Evolutionary conservation across 2,329 filamentous ascomycete species (phyloP).

Genomic region (Bipolaris gigantea): DNA sequence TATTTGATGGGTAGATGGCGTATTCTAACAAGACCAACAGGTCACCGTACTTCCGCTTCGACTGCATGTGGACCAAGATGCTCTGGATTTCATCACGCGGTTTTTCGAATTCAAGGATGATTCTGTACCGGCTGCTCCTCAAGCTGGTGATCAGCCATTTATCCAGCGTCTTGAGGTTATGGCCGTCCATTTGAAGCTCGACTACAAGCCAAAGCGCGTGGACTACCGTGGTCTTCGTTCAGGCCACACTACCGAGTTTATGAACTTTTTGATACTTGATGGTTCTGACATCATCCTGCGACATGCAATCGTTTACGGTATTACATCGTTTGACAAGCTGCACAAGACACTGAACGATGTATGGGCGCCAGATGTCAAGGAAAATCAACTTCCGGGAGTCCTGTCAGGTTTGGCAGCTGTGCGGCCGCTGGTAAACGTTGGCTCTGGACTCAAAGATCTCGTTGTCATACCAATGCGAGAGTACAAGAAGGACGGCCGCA

Average conservation of each 20-base stretch:
- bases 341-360: slow-evolving; percentile 91
- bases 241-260: slow-evolving; percentile 93
- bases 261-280: slow-evolving; percentile 96
- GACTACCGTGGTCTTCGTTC: slow-evolving; percentile 92
- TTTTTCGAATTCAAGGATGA: slow-evolving; percentile 99
- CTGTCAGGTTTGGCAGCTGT: slow-evolving; percentile 87
- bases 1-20: not conserved
- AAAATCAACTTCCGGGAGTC: slow-evolving; percentile 85
- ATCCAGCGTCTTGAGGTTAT: slow-evolving; percentile 87
- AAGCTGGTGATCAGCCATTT: slow-evolving; percentile 70
- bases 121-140: slow-evolving; percentile 57
- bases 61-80: slow-evolving; percentile 95
- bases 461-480: slow-evolving; percentile 88
- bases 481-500: slow-evolving; percentile 89
- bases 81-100: slow-evolving; percentile 91
- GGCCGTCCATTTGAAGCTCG: slow-evolving; percentile 78
- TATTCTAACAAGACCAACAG: slow-evolving; percentile 23
- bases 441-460: slow-evolving; percentile 81
- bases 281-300: slow-evolving; percentile 82
- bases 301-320: slow-evolving; percentile 89
- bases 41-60: slow-evolving; percentile 79
- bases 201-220: slow-evolving; percentile 98
- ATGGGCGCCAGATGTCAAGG: slow-evolving; percentile 92
- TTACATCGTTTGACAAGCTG: slow-evolving; percentile 86
- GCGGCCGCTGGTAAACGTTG: slow-evolving; percentile 88